Percentiles rank a stretch among this genome's conserved stretches.
Evolutionary conservation across 176 grass and related monocot genomes (phyloP).

Genomic region (Coix lacrymajobi): DNA sequence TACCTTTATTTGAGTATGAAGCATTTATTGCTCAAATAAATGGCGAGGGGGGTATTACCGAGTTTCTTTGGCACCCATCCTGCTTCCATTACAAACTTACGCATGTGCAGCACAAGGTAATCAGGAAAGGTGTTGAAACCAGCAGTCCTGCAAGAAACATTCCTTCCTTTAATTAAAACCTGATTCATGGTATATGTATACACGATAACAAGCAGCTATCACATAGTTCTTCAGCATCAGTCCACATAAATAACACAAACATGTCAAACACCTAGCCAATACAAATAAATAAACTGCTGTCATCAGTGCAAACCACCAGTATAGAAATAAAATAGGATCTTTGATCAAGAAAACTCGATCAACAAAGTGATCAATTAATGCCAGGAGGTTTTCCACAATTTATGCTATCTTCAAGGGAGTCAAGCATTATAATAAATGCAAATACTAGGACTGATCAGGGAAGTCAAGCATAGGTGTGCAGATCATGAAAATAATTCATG

Average conservation of each 20-base stretch:
- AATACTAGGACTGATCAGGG: background rate
- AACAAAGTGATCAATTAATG: background rate
- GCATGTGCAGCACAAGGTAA: constrained; percentile 95
- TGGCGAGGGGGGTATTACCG: constrained; percentile 32
- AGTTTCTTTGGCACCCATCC: constrained; percentile 99
- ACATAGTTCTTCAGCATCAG: background rate
- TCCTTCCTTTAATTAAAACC: background rate
- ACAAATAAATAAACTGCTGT: background rate
- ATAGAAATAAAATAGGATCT: background rate
- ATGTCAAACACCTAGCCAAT: background rate
- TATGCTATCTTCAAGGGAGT: background rate
- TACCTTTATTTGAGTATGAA: background rate
- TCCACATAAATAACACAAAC: background rate
- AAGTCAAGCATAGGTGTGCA: background rate
- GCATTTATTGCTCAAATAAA: background rate
- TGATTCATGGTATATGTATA: background rate
- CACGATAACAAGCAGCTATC: background rate
- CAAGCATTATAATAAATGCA: background rate
- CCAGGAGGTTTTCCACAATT: background rate
- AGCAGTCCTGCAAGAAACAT: constrained; percentile 51
- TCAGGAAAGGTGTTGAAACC: constrained; percentile 86
- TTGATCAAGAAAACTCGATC: background rate
- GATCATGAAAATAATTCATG: background rate
- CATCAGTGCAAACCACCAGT: background rate
- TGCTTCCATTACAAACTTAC: constrained; percentile 95